Evolutionary conservation across 139 green algal genomes (phyloP), one percentile per base, ranked within the genome.

Genomic region (Volvox africanus): DNA sequence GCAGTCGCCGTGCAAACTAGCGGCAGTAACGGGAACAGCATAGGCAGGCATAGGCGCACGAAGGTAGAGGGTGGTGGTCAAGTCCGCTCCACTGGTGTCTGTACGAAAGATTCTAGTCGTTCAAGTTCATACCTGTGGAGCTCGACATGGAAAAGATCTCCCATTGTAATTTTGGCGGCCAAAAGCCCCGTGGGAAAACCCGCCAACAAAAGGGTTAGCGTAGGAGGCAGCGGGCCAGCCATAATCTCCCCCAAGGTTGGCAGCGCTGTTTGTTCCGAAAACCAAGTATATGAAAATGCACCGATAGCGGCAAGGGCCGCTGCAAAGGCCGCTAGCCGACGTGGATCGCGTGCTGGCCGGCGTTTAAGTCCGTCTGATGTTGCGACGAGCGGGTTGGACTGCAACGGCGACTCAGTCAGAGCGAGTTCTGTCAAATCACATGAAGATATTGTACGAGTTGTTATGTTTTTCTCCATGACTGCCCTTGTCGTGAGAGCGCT

Each of bases 101-200:
- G 44, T 55, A 55, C 5, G 9, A 55, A 55, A 14, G 5, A 5
- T 14, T 9, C 44, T 55, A 14, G 44, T 28, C 11, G 65, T 73
- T 16, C 16, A 12, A 9, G 65, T 73, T 30, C 65, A 2, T 61
- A 93, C 92, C 90, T 88, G 62, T 94, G 91, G 37, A 91, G 33
- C 92, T 95, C 93, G 0, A 92, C 30, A 61, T 95, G 87, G 28
- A 95, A 89, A 2, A n/a, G n/a, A 75, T 95, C 93, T 0, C 80
- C 24, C 80, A 95, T 35, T n/a, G 81, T 28, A 6, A 61, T 73
- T 80, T 93, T 95, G 20, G 77, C 76, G 13, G 18, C 12, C 0
- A 67, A 16, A 33, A 88, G 44, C 35, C 83, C 83, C 5, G 83
- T 33, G 1, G 67, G 67, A 17, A 86, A 44, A 0, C 28, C 69